A percentile compares a stretch with the other conserved stretches of the same genome.
phyloP scores from a whole-genome alignment of 306 rosid genomes.

The Rubus idaeus region DNA sequence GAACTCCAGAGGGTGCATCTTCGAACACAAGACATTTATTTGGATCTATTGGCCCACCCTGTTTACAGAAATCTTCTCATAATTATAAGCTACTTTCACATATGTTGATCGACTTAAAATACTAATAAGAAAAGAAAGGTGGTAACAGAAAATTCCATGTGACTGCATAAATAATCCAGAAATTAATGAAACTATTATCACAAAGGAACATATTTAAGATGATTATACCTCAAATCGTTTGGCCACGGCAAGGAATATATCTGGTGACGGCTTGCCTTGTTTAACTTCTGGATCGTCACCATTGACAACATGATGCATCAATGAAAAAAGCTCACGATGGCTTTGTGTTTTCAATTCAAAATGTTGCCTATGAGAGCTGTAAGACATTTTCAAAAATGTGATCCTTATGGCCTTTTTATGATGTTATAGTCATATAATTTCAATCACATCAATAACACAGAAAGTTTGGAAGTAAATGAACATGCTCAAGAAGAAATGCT shows the following conservation, averaged over 20 bases:
- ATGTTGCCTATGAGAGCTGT: constrained; percentile 79
- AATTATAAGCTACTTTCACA: constrained; percentile 22
- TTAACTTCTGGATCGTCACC: constrained; percentile 97
- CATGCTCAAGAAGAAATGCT: constrained; percentile 3
- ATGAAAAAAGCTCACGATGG: constrained; percentile 67
- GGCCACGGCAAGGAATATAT: constrained; percentile 85
- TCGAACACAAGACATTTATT: constrained; percentile 70
- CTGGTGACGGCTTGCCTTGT: constrained; percentile 94
- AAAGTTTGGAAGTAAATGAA: not conserved
- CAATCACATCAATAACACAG: not conserved
- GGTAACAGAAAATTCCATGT: constrained; percentile 6
- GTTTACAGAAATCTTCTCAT: constrained; percentile 34
- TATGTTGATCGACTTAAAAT: constrained; percentile 19
- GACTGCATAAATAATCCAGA: constrained; percentile 7
- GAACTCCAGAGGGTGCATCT: constrained; percentile 98
- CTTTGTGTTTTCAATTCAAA: constrained; percentile 83
- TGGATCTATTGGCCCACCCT: constrained; percentile 75
- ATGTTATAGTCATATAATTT: not conserved
- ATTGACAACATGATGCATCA: constrained; percentile 88
- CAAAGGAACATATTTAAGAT: constrained; percentile 8
- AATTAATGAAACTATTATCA: not conserved
- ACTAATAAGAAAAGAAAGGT: constrained; percentile 9
- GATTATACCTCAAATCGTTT: constrained; percentile 84
- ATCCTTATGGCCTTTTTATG: constrained; percentile 17
- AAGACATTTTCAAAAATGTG: constrained; percentile 24